phyloP scores from a whole-genome alignment of 2,329 filamentous ascomycete species.

The Trichoderma arundinaceum region DNA sequence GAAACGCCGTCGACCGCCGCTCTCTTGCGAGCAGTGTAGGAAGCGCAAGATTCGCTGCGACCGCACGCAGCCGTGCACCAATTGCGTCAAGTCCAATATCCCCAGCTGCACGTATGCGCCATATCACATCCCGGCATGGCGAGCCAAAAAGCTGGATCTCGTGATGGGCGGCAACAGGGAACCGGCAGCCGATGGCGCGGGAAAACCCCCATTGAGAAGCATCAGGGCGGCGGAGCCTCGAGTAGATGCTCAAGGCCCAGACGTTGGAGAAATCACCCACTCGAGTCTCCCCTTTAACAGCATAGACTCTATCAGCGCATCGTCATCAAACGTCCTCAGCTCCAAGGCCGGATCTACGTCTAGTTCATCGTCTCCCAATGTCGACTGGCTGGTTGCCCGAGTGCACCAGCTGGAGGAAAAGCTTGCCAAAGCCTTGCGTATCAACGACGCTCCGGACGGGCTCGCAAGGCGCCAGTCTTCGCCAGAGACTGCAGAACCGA shows the following conservation, averaged over 20 bases:
- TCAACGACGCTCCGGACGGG: constrained; percentile 35
- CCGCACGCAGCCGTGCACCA: constrained; percentile 62
- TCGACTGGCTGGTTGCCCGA: constrained; percentile 46
- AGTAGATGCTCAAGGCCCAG: neutral
- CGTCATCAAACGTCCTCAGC: constrained; percentile 38
- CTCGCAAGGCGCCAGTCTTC: constrained; percentile 11
- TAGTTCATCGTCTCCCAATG: constrained; percentile 35
- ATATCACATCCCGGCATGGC: constrained; percentile 43
- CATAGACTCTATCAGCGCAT: neutral
- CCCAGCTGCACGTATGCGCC: constrained; percentile 60
- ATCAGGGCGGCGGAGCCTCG: constrained; percentile 18
- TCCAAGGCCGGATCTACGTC: constrained; percentile 40
- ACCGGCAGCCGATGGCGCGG: neutral
- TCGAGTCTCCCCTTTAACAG: neutral
- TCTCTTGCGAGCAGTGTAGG: constrained; percentile 63
- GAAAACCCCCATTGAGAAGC: constrained; percentile 6
- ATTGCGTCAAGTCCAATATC: constrained; percentile 63
- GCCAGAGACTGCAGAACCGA: constrained; percentile 32
- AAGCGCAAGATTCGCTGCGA: constrained; percentile 67
- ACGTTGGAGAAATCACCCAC: neutral
- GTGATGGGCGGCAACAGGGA: neutral
- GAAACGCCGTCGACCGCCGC: constrained; percentile 49
- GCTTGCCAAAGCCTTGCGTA: constrained; percentile 42
- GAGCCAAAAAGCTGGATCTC: constrained; percentile 34
- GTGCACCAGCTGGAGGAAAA: constrained; percentile 53